Evolutionary conservation across 257 asterid species (phyloP), one percentile per base, ranked within the genome.

Genomic region (Verbena officinalis): DNA sequence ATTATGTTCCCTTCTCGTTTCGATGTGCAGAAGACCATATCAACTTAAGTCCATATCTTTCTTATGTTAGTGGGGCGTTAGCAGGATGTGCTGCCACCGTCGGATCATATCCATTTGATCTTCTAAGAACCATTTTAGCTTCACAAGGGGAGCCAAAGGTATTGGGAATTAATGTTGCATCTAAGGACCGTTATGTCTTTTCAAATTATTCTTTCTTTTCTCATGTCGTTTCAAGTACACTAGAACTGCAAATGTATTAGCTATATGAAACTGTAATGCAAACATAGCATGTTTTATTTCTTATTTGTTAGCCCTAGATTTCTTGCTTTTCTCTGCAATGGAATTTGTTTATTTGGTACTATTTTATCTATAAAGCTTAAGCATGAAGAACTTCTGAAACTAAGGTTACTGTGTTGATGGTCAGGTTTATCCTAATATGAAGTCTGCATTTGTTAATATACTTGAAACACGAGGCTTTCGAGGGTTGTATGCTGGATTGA

Each of bases 141-240:
- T 92, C 98, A 43, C 98, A 92, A 63, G 98, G 98, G 55, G 97
- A 92, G 73, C 98, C 98, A 45, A 92, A 87, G 97, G 97, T 93
- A 78, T 70, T 55, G 17, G n/a, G n/a, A 54, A 21, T 31, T 23
- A 14, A 44, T 22, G 55, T 57, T 43, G 50, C 62, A 21, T 27
- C 34, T 38, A 51, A 15, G n/a, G 31, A 39, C 36, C 42, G 17
- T 59, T 36, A 1, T 21, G 33, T 65, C 39, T 23, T 57, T 30
- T 39, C 5, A 24, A 27, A 17, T 16, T 23, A n/a, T 33, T 33
- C 12, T 31, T 23, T 36, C 38, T 51, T 21, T 20, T 33, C 36
- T 48, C 16, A 7, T 53, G 31, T 36, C 39, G 14, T 33, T 3
- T 31, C 67, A 46, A 9, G 34, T 7, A 39, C 36, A 9, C 23